Evolutionary conservation across 2,329 filamentous ascomycete species (phyloP).

Genomic region (Curvularia eragrostidis): DNA sequence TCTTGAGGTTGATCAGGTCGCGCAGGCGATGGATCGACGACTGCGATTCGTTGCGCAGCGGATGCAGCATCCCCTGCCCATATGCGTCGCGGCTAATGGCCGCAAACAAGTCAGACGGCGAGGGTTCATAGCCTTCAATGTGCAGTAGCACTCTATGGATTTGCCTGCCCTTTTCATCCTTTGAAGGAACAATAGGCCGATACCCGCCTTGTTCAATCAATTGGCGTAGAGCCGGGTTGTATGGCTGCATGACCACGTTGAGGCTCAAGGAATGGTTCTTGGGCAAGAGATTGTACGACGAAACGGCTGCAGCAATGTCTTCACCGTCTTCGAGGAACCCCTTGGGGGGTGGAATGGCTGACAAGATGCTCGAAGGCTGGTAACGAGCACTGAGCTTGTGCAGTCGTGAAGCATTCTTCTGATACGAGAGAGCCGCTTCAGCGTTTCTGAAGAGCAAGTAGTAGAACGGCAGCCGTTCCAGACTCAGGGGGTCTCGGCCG

Average conservation of each 20-base stretch:
- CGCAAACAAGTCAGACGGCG: slow-evolving; percentile 35
- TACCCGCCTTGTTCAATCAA: slow-evolving; percentile 45
- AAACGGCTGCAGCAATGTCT: slow-evolving; percentile 52
- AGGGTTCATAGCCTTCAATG: slow-evolving; percentile 47
- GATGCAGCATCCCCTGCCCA: slow-evolving; percentile 43
- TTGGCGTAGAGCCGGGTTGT: slow-evolving; percentile 52
- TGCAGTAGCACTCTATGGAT: slow-evolving; percentile 44
- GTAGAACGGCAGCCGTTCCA: slow-evolving; percentile 70
- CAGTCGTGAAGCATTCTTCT: slow-evolving; percentile 60
- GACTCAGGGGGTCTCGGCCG: slow-evolving; percentile 67
- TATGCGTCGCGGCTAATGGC: slow-evolving; percentile 41
- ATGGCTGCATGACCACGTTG: slow-evolving; percentile 44
- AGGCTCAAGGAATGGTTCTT: slow-evolving; percentile 31
- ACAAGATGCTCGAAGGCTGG: slow-evolving; percentile 52
- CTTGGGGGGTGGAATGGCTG: slow-evolving; percentile 53
- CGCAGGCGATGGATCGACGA: slow-evolving; percentile 35
- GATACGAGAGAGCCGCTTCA: slow-evolving; percentile 67
- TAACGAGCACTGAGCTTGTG: slow-evolving; percentile 57
- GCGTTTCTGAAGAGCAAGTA: slow-evolving; percentile 70
- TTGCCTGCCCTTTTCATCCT: slow-evolving; percentile 19
- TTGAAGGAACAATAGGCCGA: slow-evolving; percentile 35
- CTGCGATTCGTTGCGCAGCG: slow-evolving; percentile 26
- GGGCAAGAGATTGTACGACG: slow-evolving; percentile 58
- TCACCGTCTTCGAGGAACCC: slow-evolving; percentile 56
- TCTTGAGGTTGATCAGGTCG: slow-evolving; percentile 38